Percentiles rank a stretch among this genome's conserved stretches.
These are phyloP conservation scores for Phalaenopsis hybrid DNA, from an alignment of 116 monocot genomes.

Conservation along the genomic window DNA sequence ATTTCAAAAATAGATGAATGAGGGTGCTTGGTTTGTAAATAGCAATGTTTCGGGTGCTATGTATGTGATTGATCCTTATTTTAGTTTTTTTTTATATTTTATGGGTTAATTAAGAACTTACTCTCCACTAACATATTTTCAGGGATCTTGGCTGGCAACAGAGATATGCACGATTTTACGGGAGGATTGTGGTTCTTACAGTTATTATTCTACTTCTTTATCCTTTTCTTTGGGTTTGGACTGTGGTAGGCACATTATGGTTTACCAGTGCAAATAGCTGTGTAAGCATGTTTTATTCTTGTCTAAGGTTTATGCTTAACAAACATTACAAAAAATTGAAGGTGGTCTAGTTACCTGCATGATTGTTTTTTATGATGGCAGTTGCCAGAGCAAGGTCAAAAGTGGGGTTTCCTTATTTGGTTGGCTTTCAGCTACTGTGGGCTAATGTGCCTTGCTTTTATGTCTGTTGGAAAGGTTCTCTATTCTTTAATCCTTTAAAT, in stretches of 20 bases:
- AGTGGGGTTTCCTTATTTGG: slow-evolving; percentile 99
- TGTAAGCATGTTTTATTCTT: slow-evolving; percentile 46
- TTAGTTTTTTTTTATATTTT: no score
- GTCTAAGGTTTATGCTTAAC: background rate
- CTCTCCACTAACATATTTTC: slow-evolving; percentile 10
- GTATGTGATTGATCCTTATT: no score
- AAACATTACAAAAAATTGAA: background rate
- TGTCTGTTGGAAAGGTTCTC: slow-evolving; percentile 71
- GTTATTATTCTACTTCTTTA: slow-evolving; percentile 79
- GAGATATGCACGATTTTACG: slow-evolving; percentile 84
- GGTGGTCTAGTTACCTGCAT: background rate
- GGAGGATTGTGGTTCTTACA: slow-evolving; percentile 87
- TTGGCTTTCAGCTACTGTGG: slow-evolving; percentile 95
- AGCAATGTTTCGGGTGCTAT: no score
- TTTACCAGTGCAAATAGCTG: slow-evolving; percentile 86
- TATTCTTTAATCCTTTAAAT: background rate
- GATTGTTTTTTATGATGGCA: slow-evolving; percentile 21
- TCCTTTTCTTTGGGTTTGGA: slow-evolving; percentile 99
- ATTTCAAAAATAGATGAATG: no score
- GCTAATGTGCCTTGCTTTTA: slow-evolving; percentile 70
- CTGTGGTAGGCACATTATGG: slow-evolving; percentile 93
- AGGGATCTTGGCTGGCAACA: slow-evolving; percentile 99
- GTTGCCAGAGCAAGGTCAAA: slow-evolving; percentile 98
- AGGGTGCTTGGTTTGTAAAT: no score
- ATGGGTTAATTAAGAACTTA: background rate